Percentiles rank a stretch among this genome's conserved stretches.
Conservation (phyloP, 192 early-diverging fungal genomes). For the Podila epigama region DNA sequence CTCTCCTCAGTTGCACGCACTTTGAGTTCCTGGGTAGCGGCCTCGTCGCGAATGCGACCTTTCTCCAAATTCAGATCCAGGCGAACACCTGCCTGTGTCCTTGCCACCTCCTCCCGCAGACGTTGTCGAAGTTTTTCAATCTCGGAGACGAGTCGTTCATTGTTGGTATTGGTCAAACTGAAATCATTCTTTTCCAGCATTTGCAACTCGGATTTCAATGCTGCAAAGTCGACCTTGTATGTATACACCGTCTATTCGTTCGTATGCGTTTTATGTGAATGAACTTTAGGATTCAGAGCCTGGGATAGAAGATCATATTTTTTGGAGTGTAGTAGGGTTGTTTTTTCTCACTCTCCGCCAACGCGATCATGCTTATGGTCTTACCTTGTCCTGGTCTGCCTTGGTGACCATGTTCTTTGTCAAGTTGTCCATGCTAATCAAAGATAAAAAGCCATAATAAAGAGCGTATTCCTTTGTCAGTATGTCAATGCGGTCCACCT, state of each 20-base stretch:
- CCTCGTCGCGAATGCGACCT: constrained; percentile 85
- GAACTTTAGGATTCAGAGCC: too few species aligned
- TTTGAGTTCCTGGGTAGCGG: constrained; percentile 81
- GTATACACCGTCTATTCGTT: constrained; percentile 72
- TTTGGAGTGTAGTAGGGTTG: too few species aligned
- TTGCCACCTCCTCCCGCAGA: constrained; percentile 81
- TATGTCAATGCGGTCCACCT: not conserved
- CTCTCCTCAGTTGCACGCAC: constrained; percentile 86
- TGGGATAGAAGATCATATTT: too few species aligned
- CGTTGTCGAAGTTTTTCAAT: constrained; percentile 86
- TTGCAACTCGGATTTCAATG: constrained; percentile 86
- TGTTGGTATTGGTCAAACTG: constrained; percentile 80
- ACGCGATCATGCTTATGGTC: too few species aligned
- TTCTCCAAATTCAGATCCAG: constrained; percentile 92
- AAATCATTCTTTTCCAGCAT: constrained; percentile 93
- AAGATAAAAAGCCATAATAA: not conserved
- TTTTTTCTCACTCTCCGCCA: too few species aligned
- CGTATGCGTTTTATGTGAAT: too few species aligned
- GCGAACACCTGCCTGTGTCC: constrained; percentile 84
- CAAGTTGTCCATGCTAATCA: constrained; percentile 64
- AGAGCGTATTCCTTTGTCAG: not conserved
- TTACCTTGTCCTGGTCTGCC: constrained; percentile 80
- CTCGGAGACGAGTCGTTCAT: constrained; percentile 78
- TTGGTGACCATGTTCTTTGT: constrained; percentile 77
- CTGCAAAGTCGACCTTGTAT: constrained; percentile 90